Percentiles rank a stretch among this genome's conserved stretches.
phyloP scores from a whole-genome alignment of 257 asterid genomes.

The Hygrophila difformis region DNA sequence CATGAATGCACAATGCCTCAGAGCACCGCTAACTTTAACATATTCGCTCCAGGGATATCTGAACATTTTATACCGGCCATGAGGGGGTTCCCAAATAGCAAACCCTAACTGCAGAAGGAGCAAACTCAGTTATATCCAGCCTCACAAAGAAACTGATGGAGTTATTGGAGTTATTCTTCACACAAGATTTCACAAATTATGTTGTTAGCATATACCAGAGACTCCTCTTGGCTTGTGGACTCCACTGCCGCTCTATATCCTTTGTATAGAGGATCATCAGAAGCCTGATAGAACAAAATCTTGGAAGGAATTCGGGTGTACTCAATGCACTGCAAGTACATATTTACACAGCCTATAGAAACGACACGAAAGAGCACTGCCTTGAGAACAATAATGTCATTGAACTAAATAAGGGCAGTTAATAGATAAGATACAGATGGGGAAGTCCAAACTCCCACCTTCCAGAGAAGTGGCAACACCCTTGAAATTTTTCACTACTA shows the following conservation, averaged over 20 bases:
- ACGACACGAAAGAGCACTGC: constrained; percentile 6
- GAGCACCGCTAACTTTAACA: constrained; percentile 86
- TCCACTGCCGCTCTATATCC: constrained; percentile 82
- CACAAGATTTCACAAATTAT: not conserved
- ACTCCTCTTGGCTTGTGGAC: constrained; percentile 88
- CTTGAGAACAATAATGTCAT: not conserved
- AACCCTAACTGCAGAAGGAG: constrained; percentile 46
- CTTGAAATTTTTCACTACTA: constrained; percentile 69
- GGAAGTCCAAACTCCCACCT: constrained; percentile 30
- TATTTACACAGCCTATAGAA: constrained; percentile 36
- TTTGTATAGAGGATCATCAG: constrained; percentile 84
- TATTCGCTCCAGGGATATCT: constrained; percentile 83
- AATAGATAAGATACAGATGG: not conserved
- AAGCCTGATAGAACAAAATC: constrained; percentile 75
- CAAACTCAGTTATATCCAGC: not conserved
- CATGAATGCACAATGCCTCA: constrained; percentile 95
- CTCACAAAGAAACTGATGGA: not conserved
- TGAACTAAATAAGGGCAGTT: too few species aligned
- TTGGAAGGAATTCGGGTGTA: constrained; percentile 75
- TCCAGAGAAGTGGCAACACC: constrained; percentile 81
- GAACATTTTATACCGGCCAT: constrained; percentile 90
- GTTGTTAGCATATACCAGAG: constrained; percentile 49
- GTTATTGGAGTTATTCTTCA: not conserved
- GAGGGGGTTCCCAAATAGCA: constrained; percentile 98
- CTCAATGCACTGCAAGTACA: constrained; percentile 34